Conservation (phyloP, 2,329 filamentous ascomycete genomes). For the Calonectria ilicicola region DNA sequence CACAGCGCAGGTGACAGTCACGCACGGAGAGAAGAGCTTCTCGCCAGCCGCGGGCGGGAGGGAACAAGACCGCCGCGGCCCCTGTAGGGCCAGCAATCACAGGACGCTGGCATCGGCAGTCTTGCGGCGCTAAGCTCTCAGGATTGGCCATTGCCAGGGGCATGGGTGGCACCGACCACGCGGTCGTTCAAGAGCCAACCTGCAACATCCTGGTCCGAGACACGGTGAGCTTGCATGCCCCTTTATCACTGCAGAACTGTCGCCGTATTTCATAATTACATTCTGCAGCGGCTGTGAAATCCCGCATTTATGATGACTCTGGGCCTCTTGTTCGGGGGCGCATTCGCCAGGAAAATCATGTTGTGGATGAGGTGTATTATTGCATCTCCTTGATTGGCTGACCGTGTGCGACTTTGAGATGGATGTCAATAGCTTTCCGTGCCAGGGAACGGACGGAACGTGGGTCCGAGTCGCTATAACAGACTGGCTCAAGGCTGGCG, state of each 20-base stretch:
- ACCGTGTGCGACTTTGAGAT: background rate
- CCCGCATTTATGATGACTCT: slow-evolving; percentile 6
- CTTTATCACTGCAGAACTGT: slow-evolving; percentile 43
- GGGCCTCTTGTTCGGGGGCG: background rate
- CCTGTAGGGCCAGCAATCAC: slow-evolving; percentile 29
- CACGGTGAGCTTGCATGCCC: slow-evolving; percentile 44
- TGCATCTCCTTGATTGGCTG: background rate
- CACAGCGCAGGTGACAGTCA: background rate
- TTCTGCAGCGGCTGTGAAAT: slow-evolving; percentile 38
- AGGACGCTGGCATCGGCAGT: slow-evolving; percentile 35
- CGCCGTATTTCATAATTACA: slow-evolving; percentile 38
- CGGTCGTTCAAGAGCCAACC: slow-evolving; percentile 37
- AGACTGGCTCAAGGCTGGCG: slow-evolving; percentile 8
- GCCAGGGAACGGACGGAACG: background rate
- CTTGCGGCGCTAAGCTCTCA: slow-evolving; percentile 34
- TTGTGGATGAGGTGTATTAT: background rate
- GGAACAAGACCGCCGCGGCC: background rate
- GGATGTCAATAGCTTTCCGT: background rate
- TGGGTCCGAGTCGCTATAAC: slow-evolving; percentile 7
- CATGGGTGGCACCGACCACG: slow-evolving; percentile 44
- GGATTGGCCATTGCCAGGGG: slow-evolving; percentile 29
- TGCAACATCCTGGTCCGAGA: slow-evolving; percentile 38
- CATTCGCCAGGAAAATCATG: background rate
- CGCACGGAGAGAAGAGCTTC: background rate
- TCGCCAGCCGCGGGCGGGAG: background rate